Conservation (phyloP, 2,329 filamentous ascomycete species). For the Apiospora pterosperma region DNA sequence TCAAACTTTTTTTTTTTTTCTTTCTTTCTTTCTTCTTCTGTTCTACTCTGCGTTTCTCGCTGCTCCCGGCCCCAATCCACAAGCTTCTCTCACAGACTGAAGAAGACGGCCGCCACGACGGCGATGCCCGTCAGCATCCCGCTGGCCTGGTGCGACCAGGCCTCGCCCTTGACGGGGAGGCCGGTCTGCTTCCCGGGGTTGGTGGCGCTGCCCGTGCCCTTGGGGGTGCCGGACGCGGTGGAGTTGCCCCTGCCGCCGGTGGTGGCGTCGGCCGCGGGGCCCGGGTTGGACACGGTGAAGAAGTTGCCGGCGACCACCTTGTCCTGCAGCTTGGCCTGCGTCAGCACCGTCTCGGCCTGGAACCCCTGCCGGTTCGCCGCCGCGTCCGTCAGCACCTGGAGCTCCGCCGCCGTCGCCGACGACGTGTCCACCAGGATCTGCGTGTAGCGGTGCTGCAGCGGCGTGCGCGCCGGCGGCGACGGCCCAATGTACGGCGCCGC, state of each 20-base stretch:
- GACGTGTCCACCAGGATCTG: slow-evolving; percentile 29
- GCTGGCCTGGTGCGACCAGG: slow-evolving; percentile 17
- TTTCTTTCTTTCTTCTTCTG: background rate
- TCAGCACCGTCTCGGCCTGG: slow-evolving; percentile 19
- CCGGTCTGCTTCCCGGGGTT: slow-evolving; percentile 14
- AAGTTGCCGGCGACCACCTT: slow-evolving; percentile 32
- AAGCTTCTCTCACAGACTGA: slow-evolving; percentile 15
- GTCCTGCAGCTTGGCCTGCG: slow-evolving; percentile 22
- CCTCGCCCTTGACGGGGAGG: slow-evolving; percentile 14
- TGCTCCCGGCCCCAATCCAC: background rate
- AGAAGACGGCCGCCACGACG: slow-evolving; percentile 19
- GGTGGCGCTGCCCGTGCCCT: slow-evolving; percentile 13
- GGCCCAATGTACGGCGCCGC: slow-evolving; percentile 24
- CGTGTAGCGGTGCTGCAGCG: slow-evolving; percentile 28
- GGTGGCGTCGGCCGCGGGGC: slow-evolving; percentile 12
- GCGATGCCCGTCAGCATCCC: slow-evolving; percentile 17
- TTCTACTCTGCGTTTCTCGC: background rate
- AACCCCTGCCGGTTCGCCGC: slow-evolving; percentile 22
- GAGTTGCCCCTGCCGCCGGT: slow-evolving; percentile 10
- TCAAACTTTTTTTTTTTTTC: background rate
- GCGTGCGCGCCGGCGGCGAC: slow-evolving; percentile 23
- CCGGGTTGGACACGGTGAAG: slow-evolving; percentile 30
- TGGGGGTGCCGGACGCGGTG: slow-evolving; percentile 6
- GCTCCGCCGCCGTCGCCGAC: slow-evolving; percentile 16
- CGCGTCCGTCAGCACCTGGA: slow-evolving; percentile 21